Evolutionary conservation across 1,284 basidiomycete species (phyloP), one percentile per base, ranked within the genome.

Genomic region (Tilletia setariae): DNA sequence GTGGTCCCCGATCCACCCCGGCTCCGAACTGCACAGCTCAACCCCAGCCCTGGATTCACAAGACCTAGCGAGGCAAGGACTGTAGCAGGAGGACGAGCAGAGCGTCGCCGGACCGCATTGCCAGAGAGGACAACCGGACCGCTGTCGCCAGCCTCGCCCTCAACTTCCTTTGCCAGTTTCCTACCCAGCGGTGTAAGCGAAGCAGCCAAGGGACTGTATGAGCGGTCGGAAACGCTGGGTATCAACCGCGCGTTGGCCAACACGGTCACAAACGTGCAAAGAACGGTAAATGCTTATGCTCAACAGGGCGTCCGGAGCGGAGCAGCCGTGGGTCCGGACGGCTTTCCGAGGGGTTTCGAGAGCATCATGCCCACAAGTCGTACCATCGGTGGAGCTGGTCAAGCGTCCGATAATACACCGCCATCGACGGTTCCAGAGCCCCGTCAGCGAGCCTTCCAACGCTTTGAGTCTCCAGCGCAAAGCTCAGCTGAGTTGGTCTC

Each of bases 171-270:
- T 16, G 68, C 75, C 0, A 68, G 71, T 0, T 74, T 74, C 46
- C 66, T 78, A 6, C 75, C 76, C 2, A 75, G 74, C 61, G 75
- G 72, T 23, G 68, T 79, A 25, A 71, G 70, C 56, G 76, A 79
- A 42, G 42, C 78, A 23, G 77, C 78, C 32, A 71, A 73, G 44
- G 76, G 76, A 47, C 69, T 78, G 64, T 79, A 78, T 64, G 72
- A 77, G 42, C 69, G 73, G 21, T 69, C 70, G 4, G 66, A 67
- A n/a, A 23, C 65, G 13, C 66, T 70, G 1, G 68, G 72, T 8
- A 46, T 72, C 62, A 70, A 73, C 44, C 53, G 65, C 11, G 72
- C 78, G 16, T 56, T 79, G 28, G 71, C 70, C 32, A 74, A 66
- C 51, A 71, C 76, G 1, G 66, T 78, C 1, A 68, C 69, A 13